A percentile compares a stretch with the other conserved stretches of the same genome.
Evolutionary conservation across 2,329 filamentous ascomycete genomes (phyloP).

Genomic region (Colletotrichum lentis): DNA sequence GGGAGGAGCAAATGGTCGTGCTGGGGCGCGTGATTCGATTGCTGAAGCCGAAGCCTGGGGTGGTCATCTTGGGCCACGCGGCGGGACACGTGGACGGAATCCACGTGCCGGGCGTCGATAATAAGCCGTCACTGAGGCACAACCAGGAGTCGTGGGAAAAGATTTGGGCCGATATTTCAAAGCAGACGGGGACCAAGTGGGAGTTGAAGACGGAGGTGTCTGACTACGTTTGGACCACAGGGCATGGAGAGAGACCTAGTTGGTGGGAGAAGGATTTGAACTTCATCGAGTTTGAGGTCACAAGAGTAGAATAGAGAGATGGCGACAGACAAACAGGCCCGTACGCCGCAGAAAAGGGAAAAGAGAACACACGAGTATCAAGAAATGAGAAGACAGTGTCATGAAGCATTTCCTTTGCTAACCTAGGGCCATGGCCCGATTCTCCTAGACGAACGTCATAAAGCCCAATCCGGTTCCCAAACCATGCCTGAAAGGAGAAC

Average conservation of each 20-base stretch:
- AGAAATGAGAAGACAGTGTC: conserved; percentile 23
- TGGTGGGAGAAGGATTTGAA: conserved; percentile 22
- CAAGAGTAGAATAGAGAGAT: not conserved
- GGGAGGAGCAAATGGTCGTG: conserved; percentile 38
- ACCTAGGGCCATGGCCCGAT: conserved; percentile 37
- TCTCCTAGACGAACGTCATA: conserved; percentile 33
- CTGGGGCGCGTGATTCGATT: conserved; percentile 27
- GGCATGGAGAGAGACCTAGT: not conserved
- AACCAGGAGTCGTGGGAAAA: conserved; percentile 36
- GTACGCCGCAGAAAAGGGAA: not conserved
- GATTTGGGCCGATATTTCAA: conserved; percentile 37
- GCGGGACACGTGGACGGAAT: conserved; percentile 35
- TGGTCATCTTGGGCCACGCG: conserved; percentile 33
- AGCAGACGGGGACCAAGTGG: conserved; percentile 34
- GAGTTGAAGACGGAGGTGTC: conserved; percentile 16
- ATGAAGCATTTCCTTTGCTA: conserved; percentile 38
- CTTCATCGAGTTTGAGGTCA: conserved; percentile 19
- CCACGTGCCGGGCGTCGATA: not conserved
- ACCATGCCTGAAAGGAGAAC: conserved; percentile 38
- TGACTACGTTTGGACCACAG: not conserved
- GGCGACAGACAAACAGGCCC: fast-evolving
- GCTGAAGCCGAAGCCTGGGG: conserved; percentile 25
- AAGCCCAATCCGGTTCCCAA: conserved; percentile 37
- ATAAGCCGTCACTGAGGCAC: conserved; percentile 21
- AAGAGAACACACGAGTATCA: not conserved